Conservation (phyloP, 2,329 filamentous ascomycete species). For the Alternaria metachromatica region DNA sequence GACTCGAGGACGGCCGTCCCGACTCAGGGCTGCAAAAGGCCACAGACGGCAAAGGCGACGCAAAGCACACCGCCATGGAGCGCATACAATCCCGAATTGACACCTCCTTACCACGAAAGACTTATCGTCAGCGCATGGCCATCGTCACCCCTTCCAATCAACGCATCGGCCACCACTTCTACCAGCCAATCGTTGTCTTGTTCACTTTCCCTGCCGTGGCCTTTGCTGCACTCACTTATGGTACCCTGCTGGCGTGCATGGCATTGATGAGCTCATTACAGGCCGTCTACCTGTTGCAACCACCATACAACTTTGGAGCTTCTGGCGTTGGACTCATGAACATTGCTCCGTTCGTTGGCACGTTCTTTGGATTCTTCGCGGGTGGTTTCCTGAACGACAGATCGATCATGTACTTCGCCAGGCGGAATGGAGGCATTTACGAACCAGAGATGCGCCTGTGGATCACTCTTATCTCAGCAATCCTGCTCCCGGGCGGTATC, state of each 20-base stretch:
- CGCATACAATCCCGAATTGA: constrained; percentile 29
- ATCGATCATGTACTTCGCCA: constrained; percentile 43
- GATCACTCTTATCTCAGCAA: constrained; percentile 44
- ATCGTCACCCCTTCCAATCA: constrained; percentile 40
- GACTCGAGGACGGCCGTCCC: neutral
- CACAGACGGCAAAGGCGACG: constrained; percentile 6
- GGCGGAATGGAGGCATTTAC: constrained; percentile 49
- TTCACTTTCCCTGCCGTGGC: constrained; percentile 50
- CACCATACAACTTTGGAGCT: constrained; percentile 52
- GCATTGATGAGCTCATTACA: constrained; percentile 49
- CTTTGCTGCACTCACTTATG: constrained; percentile 43
- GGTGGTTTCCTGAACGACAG: constrained; percentile 30
- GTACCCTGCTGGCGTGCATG: constrained; percentile 48
- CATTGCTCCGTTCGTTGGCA: constrained; percentile 51
- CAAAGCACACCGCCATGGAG: constrained; percentile 4
- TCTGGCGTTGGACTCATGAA: constrained; percentile 50
- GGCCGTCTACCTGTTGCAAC: constrained; percentile 46
- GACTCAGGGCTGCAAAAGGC: neutral
- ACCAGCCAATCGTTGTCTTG: constrained; percentile 49
- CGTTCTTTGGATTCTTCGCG: constrained; percentile 34
- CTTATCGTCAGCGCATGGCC: constrained; percentile 53
- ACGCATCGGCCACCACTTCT: constrained; percentile 37
- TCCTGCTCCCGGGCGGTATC: constrained; percentile 43
- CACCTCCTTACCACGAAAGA: constrained; percentile 47
- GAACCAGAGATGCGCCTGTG: constrained; percentile 57